Evolutionary conservation across 768 basidiomycete genomes (phyloP), one percentile per base, ranked within the genome.

Genomic region (Crucibulum laeve): DNA sequence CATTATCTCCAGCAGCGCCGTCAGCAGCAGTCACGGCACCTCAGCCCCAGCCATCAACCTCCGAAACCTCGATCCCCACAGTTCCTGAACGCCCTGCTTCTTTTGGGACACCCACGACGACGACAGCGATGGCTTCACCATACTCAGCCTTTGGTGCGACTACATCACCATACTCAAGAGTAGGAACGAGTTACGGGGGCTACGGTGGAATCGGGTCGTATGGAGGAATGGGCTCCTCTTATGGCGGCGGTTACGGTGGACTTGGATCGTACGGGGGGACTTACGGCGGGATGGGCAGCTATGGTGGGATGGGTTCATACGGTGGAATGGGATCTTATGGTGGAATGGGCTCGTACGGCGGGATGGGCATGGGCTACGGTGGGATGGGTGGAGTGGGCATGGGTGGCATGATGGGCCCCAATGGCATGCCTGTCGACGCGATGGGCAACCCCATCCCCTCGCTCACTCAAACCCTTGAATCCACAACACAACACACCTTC

Each of bases 401-500:
- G 0, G 47, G 52, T 23, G 60, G 45, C 13, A 30, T 22, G 36
- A 50, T 53, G 51, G 52, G 52, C 10, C 33, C 42, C 8, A 70
- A 73, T 42, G 80, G 81, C 4, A 69, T 70, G 59, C 58, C 56
- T 8, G 54, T 65, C 45, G 67, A 62, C 44, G 49, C 63, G 28
- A 74, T 75, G 37, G 72, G 65, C 45, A 61, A 68, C 49, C 68
- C 68, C 18, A 63, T 71, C 34, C 74, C 79, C 1, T 77, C 80
- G 10, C 78, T 94, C 45, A 80, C 88, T 0, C 87, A 89, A 53
- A 79, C 84, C 0, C 80, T 94, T 45, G 89, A 92, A 64, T 56
- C 77, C 5, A 83, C 86, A 5, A 95, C 91, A 2, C 82, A 87
- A 38, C 84, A 87, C 44, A 94, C 92, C 4, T 95, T 95, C 58